Evolutionary conservation across 2,329 filamentous ascomycete species (phyloP), one percentile per base, ranked within the genome.

Genomic region (Fusarium avenaceum): DNA sequence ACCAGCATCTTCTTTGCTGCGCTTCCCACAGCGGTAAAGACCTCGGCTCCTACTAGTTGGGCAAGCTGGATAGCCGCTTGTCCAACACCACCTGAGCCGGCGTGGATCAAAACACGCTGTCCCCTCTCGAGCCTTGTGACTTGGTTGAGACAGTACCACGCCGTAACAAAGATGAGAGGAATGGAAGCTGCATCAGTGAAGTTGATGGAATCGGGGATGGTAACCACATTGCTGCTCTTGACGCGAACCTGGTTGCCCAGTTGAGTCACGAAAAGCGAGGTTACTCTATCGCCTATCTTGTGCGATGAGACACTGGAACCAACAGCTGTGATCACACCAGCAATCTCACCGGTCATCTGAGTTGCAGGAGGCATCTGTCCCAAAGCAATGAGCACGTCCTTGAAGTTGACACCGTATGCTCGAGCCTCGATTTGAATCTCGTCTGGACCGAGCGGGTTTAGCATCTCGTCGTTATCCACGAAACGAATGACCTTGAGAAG

Each of bases 131-230:
- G 20, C n/a, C 51, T 22, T 4, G 51, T 32, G 2, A 54, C 42
- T 8, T 39, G 42, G 22, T 39, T 6, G 22, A 54, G 51, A 13
- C 52, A 59, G 28, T 56, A 56, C 35, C 52, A 48, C 14, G 50
- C 57, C 2, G 43, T 56, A 13, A 59, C 35, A 39, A 59, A 59
- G 20, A 56, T 30, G 22, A 56, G 39, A 2, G 57, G 57, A 15
- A 59, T 59, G 4, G 57, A 59, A 6, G 50, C 50, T 15, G 57
- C 50, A 20, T 59, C 50, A 3, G 45, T 33, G 4, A 59, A 59
- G 10, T 22, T 44, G 42, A 54, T 17, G 5, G 51, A 39, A 22
- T 46, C 42, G 11, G 51, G 51, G 13, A 54, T 46, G 7, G 51
- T n/a, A 2, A 38, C 32, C 2, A 54, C n/a, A 26, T 54, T 54